Evolutionary conservation across 169 alveolate genomes (phyloP).

Genomic region (Cyclospora cayetanensis): DNA sequence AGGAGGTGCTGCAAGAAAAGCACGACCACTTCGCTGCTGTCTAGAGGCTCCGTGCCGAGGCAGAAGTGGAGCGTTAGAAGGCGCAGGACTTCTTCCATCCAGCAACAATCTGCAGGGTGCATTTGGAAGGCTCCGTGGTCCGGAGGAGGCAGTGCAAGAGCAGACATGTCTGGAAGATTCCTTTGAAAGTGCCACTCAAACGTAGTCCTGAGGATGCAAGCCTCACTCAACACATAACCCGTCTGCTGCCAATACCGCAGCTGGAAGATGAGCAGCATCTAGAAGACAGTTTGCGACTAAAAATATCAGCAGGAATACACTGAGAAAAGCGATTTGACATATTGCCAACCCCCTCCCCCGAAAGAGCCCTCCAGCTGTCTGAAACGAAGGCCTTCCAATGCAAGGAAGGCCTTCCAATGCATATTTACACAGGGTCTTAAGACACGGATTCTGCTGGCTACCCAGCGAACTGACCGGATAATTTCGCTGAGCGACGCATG

Average conservation of each 20-base stretch:
- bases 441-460: too few relatives aligned
- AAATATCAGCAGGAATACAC: too few relatives aligned
- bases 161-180: conserved; percentile 62
- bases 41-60: conserved; percentile 76
- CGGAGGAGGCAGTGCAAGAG: conserved; percentile 71
- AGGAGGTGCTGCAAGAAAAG: conserved; percentile 78
- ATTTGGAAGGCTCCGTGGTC: conserved; percentile 69
- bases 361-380: too few relatives aligned
- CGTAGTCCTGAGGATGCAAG: conserved; percentile 63
- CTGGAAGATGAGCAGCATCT: too few relatives aligned
- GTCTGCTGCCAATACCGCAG: too few relatives aligned
- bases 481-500: conserved; percentile 58
- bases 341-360: too few relatives aligned
- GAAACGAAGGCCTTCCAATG: too few relatives aligned
- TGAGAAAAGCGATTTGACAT: too few relatives aligned
- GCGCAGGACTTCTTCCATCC: conserved; percentile 78
- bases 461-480: conserved; percentile 46
- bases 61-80: conserved; percentile 79
- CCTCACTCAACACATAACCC: too few relatives aligned
- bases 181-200: conserved; percentile 73
- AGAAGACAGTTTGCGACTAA: too few relatives aligned
- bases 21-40: conserved; percentile 73
- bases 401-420: too few relatives aligned
- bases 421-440: too few relatives aligned
- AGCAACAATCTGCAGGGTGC: conserved; percentile 75